Evolutionary conservation across 768 basidiomycete species (phyloP).

Genomic region (Crucibulum laeve): DNA sequence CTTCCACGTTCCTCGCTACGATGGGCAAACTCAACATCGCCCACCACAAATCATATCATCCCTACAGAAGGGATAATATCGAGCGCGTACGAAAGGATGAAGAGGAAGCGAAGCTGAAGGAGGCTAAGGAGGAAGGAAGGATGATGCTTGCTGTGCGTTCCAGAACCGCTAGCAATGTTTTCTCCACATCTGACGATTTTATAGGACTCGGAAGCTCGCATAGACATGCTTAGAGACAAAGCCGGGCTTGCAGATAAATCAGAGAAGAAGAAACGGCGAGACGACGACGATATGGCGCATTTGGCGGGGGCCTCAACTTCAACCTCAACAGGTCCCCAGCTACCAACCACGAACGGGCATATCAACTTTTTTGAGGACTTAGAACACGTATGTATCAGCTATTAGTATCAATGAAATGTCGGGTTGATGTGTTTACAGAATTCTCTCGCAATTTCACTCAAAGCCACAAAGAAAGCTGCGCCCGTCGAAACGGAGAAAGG

Average conservation of each 20-base stretch:
- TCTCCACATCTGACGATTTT: background rate
- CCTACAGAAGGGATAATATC: slow-evolving; percentile 81
- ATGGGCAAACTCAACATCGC: slow-evolving; percentile 90
- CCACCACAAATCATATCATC: slow-evolving; percentile 89
- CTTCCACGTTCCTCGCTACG: slow-evolving; percentile 5
- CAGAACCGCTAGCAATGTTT: slow-evolving; percentile 10
- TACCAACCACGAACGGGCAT: slow-evolving; percentile 56
- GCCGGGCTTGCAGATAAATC: slow-evolving; percentile 37
- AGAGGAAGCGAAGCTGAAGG: slow-evolving; percentile 66
- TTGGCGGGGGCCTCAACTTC: slow-evolving; percentile 25
- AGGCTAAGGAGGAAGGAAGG: slow-evolving; percentile 66
- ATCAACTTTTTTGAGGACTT: slow-evolving; percentile 84
- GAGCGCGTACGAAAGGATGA: slow-evolving; percentile 78
- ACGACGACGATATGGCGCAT: slow-evolving; percentile 30
- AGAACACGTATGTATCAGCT: slow-evolving; percentile 48
- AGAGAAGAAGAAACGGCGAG: slow-evolving; percentile 30
- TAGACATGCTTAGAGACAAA: slow-evolving; percentile 57
- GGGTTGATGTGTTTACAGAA: slow-evolving; percentile 24
- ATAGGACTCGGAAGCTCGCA: slow-evolving; percentile 79
- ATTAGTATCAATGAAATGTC: background rate
- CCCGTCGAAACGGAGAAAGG: slow-evolving; percentile 64
- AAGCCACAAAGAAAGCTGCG: slow-evolving; percentile 43
- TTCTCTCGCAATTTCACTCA: slow-evolving; percentile 39
- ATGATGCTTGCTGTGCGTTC: slow-evolving; percentile 65
- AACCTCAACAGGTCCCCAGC: slow-evolving; percentile 19